Evolutionary conservation across 345 rosid genomes (phyloP), one percentile per base, ranked within the genome.

Genomic region (Acer negundo): DNA sequence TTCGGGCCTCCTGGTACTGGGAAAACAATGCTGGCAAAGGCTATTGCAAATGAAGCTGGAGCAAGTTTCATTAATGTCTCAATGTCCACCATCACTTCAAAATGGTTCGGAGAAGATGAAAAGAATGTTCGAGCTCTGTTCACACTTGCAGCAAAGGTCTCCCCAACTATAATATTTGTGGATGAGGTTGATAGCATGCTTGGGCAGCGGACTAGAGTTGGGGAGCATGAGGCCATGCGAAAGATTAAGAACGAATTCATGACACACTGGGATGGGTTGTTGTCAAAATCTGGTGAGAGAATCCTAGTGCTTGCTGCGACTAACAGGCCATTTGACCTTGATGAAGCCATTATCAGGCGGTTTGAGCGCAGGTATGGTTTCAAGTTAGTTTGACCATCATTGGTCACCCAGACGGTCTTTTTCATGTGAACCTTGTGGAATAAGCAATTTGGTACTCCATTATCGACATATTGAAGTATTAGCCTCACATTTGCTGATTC

Each of bases 181-280:
- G 99, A 97, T 80, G 98, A 97, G 82, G 99, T 97, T 55, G 99
- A 97, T 84, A 97, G 99, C 82, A 94, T 97, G 99, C 94, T 97
- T 77, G 99, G 99, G 66, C 99, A 97, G 83, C 86, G 97, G 65
- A 91, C 97, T 23, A 87, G 98, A 81, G 91, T 89, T 76, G 97
- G 98, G 59, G 99, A 96, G 87, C 99, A 96, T 72, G 98, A 96
- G 87, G 98, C 99, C 9, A 97, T 94, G 99, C 82, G 97, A 64
- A 96, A 92, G 88, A 96, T 94, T 55, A 94, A 96, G 84, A 96
- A 96, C 12, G 98, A 96, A 86, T 97, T 97, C 89, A 97, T 94
- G 99, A 76, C 97, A 0, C 99, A 94, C 79, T 97, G 99, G 99
- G 99, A 97, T 85, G 99, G 98, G 22, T 85, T 97, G 62, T 77